phyloP scores from a whole-genome alignment of 192 early-diverging fungal genomes.

The Borealophlyctis nickersoniae region DNA sequence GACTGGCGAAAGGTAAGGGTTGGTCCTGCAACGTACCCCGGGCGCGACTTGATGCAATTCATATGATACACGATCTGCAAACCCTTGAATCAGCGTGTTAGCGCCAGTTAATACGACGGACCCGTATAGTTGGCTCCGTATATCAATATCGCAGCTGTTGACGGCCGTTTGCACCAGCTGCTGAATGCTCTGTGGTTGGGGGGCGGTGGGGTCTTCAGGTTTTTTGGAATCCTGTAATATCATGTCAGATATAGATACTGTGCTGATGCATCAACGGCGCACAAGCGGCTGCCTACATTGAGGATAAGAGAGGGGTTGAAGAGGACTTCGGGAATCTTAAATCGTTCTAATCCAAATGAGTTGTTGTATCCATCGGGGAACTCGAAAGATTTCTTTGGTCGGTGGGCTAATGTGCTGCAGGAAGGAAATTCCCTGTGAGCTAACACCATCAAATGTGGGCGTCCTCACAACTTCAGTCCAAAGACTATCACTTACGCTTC shows the following conservation, averaged over 20 bases:
- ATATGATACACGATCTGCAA: conserved; percentile 74
- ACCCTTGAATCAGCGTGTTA: conserved; percentile 80
- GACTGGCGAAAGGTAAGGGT: conserved; percentile 1
- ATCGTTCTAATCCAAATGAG: conserved; percentile 76
- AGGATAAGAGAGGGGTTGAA: conserved; percentile 68
- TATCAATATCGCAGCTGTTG: conserved; percentile 77
- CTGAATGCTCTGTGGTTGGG: conserved; percentile 48
- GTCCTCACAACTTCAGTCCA: no score
- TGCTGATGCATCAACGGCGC: no score
- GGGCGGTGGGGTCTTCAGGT: conserved; percentile 8
- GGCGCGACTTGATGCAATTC: conserved; percentile 64
- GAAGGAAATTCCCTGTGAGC: no score
- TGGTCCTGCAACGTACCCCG: conserved; percentile 54
- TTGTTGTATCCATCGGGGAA: conserved; percentile 93
- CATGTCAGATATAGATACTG: no score
- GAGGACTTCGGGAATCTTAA: conserved; percentile 77
- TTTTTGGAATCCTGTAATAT: conserved; percentile 14
- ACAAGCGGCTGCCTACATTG: conserved; percentile 5
- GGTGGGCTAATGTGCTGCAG: conserved; percentile 24
- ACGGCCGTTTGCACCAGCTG: conserved; percentile 75
- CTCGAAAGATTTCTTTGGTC: conserved; percentile 86
- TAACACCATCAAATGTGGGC: no score
- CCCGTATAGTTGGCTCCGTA: conserved; percentile 74
- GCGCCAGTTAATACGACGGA: conserved; percentile 91
- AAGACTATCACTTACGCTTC: conserved; percentile 60